Base-by-base conservation (phyloP, 371 early-diverging fungal species). In the Coemansia sp. region DNA sequence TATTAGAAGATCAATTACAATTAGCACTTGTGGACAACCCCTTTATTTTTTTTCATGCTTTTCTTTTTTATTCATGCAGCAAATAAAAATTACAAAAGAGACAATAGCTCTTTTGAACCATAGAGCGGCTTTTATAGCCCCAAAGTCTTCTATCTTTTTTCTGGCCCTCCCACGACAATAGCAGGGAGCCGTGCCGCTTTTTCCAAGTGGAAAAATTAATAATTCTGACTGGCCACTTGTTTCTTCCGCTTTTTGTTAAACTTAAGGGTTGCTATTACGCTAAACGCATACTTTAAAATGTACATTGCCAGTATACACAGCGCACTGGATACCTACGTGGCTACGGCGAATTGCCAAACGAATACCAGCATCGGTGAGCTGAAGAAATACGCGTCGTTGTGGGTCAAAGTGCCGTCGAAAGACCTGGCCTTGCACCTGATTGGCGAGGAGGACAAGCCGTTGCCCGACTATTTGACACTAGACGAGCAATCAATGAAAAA, bases 181-280 rank as follows among this genome's bases (percentile, higher is more conserved):
- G 26, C 26, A 26, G 26, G 26, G 26, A 26, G 26, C 26, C 26
- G 26, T 26, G 26, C 26, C 26, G 26, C 26, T 26, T 26, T 26
- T 26, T 26, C 26, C 26, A 26, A 26, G 26, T 26, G 26, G 26
- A 26, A 26, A 26, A 26, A 26, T 26, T 26, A 26, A 26, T 26
- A 26, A 26, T 26, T 26, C 26, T 26, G 26, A 26, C 26, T 26
- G 26, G 26, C 26, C 26, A 87, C 26, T 75, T 65, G 6, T 77
- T 63, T 11, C 12, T n/a, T 31, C 16, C 4, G n/a, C 12, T 35
- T 31, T 5, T 11, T 52, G 5, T 8, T 52, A 31, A 16, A 26
- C 41, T 26, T 26, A 26, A 26, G 26, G 26, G 26, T 26, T 26
- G 26, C 26, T 26, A 36, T 7, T 34, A 2, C 6, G 8, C 4